Evolutionary conservation across 169 alveolate species (phyloP).

Genomic region (Plasmodium inui): DNA sequence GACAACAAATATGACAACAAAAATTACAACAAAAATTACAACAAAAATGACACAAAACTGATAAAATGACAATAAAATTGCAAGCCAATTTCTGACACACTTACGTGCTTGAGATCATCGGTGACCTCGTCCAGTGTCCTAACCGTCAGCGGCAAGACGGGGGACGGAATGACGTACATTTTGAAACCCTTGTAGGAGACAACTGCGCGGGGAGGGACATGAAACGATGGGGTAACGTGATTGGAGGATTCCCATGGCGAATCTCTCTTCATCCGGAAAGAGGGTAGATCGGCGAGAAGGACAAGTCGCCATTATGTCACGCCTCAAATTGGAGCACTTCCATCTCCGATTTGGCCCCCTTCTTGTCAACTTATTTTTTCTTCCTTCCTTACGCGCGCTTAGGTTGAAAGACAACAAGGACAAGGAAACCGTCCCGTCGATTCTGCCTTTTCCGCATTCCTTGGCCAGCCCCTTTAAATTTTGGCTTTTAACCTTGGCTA

Average conservation of each 20-base stretch:
- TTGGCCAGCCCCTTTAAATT: constrained; percentile 8
- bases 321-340: neutral
- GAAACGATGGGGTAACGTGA: neutral
- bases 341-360: neutral
- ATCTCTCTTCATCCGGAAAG: neutral
- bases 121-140: neutral
- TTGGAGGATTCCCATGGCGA: neutral
- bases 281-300: neutral
- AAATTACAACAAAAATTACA: too few species aligned
- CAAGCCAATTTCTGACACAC: neutral
- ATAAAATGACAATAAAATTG: too few species aligned
- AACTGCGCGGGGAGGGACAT: neutral
- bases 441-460: neutral
- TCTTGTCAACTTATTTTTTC: neutral
- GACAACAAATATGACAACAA: too few species aligned
- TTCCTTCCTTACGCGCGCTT: constrained; percentile 35
- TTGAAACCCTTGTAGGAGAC: constrained; percentile 68
- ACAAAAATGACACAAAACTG: too few species aligned
- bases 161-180: constrained; percentile 66
- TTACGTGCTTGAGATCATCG: constrained; percentile 32
- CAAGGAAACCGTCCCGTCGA: constrained; percentile 3
- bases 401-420: constrained; percentile 46
- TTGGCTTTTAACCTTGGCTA: constrained; percentile 35
- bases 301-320: neutral
- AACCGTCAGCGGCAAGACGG: constrained; percentile 11